A percentile compares a stretch with the other conserved stretches of the same genome.
Evolutionary conservation across 352 stramenopile species (phyloP).

Genomic region (Phytopythium cucurbitacearum): DNA sequence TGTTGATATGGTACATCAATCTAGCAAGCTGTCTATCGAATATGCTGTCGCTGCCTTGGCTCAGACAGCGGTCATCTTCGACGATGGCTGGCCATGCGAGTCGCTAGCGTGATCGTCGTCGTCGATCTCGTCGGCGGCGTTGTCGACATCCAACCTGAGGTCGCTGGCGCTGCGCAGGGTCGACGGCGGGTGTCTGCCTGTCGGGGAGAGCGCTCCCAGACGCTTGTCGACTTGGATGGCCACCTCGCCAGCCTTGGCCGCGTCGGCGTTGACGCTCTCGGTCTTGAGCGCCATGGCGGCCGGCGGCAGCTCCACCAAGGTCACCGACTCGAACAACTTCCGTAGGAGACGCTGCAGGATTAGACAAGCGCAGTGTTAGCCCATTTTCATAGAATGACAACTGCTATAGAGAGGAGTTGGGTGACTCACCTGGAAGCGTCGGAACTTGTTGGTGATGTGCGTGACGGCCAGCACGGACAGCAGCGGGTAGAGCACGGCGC

Average conservation of each 20-base stretch:
- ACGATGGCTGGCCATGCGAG: too few relatives aligned
- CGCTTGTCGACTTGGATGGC: slow-evolving; percentile 33
- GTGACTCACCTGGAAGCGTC: slow-evolving; percentile 29
- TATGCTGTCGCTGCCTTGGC: too few relatives aligned
- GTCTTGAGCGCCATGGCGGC: slow-evolving; percentile 37
- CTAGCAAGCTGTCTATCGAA: too few relatives aligned
- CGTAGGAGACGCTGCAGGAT: slow-evolving; percentile 26
- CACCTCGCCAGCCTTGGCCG: slow-evolving; percentile 21
- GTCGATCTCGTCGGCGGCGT: neutral
- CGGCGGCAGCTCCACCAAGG: slow-evolving; percentile 38
- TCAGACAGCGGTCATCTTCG: too few relatives aligned
- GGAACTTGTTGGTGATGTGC: slow-evolving; percentile 61
- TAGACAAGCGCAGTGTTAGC: neutral
- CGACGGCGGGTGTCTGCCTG: slow-evolving; percentile 26
- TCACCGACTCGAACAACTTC: slow-evolving; percentile 46
- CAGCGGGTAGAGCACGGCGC: slow-evolving; percentile 49
- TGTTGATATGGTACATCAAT: too few relatives aligned
- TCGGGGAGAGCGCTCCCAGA: slow-evolving; percentile 2
- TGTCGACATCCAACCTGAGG: neutral
- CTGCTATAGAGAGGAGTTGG: neutral
- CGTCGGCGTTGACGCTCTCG: slow-evolving; percentile 23
- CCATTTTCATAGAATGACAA: neutral
- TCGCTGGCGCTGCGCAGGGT: slow-evolving; percentile 1
- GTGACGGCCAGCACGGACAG: slow-evolving; percentile 59
- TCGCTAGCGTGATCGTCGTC: neutral